phyloP scores from a whole-genome alignment of 2,329 filamentous ascomycete genomes.

The Hymenoscyphus occultus region DNA sequence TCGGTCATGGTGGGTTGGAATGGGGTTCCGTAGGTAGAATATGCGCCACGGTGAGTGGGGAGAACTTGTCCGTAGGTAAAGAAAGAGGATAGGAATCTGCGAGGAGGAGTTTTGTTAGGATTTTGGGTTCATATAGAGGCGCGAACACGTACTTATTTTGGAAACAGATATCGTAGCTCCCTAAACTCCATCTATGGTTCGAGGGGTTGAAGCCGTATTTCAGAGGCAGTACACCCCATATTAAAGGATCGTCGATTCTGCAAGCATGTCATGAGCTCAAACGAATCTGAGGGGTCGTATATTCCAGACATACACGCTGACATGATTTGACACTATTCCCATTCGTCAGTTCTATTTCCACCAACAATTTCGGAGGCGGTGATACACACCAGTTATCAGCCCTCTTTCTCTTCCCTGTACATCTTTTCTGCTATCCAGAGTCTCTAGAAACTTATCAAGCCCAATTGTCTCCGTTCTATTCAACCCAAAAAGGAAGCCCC shows the following conservation, averaged over 20 bases:
- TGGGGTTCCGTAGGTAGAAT: constrained; percentile 74
- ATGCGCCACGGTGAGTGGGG: constrained; percentile 76
- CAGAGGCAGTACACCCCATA: constrained; percentile 86
- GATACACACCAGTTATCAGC: constrained; percentile 68
- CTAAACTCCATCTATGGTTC: constrained; percentile 84
- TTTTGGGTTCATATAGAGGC: background rate
- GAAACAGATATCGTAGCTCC: constrained; percentile 94
- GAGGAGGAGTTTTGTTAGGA: constrained; percentile 10
- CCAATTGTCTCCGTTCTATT: constrained; percentile 76
- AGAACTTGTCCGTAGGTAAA: constrained; percentile 88
- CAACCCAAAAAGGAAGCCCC: constrained; percentile 70
- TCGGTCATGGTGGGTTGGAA: constrained; percentile 88
- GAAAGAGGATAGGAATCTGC: constrained; percentile 68
- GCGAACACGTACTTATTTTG: constrained; percentile 65
- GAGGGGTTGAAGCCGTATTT: constrained; percentile 67
- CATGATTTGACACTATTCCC: constrained; percentile 74
- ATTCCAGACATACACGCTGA: constrained; percentile 70
- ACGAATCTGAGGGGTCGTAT: constrained; percentile 2
- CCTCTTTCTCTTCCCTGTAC: constrained; percentile 66
- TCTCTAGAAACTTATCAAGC: constrained; percentile 68
- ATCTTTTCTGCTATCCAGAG: constrained; percentile 72
- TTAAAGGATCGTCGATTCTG: constrained; percentile 88
- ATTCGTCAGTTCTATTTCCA: constrained; percentile 9
- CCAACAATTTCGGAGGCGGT: background rate
- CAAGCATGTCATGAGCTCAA: constrained; percentile 21